Evolutionary conservation across 2,329 filamentous ascomycete genomes (phyloP).

Genomic region (Nemania abortiva): DNA sequence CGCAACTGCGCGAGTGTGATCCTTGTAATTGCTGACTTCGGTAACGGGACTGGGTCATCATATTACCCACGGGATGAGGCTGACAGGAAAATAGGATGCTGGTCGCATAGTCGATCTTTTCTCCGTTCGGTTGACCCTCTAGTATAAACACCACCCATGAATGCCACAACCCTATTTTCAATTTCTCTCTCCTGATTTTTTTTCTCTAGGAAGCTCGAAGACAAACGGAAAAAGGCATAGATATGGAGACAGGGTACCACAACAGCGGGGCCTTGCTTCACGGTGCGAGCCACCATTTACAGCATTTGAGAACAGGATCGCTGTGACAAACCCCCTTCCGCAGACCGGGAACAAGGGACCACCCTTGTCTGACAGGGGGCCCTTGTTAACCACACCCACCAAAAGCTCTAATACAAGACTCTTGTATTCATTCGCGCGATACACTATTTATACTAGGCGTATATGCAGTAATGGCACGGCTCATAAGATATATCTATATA

Average conservation of each 20-base stretch:
- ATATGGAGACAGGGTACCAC: constrained; percentile 18
- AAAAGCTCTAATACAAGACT: background rate
- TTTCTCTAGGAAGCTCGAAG: background rate
- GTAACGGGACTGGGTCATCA: constrained; percentile 9
- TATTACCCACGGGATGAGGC: constrained; percentile 33
- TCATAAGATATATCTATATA: background rate
- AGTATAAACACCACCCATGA: constrained; percentile 1
- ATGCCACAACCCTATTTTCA: background rate
- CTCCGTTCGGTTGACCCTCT: constrained; percentile 8
- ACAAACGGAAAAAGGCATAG: background rate
- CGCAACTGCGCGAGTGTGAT: constrained; percentile 20
- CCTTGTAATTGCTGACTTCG: constrained; percentile 16
- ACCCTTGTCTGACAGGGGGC: background rate
- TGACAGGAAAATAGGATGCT: constrained; percentile 30
- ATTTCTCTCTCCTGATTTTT: background rate
- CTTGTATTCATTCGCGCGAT: constrained; percentile 21
- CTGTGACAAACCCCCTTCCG: constrained; percentile 19
- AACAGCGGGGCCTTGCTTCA: constrained; percentile 22
- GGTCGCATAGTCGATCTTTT: constrained; percentile 30
- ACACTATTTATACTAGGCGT: constrained; percentile 7
- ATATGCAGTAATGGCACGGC: constrained; percentile 6
- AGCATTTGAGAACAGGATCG: constrained; percentile 22
- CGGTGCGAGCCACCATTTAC: constrained; percentile 23
- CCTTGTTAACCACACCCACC: constrained; percentile 21
- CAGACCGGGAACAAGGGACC: constrained; percentile 33